Base-by-base conservation (phyloP, 129 eudicot species). In the Tagetes patula region DNA sequence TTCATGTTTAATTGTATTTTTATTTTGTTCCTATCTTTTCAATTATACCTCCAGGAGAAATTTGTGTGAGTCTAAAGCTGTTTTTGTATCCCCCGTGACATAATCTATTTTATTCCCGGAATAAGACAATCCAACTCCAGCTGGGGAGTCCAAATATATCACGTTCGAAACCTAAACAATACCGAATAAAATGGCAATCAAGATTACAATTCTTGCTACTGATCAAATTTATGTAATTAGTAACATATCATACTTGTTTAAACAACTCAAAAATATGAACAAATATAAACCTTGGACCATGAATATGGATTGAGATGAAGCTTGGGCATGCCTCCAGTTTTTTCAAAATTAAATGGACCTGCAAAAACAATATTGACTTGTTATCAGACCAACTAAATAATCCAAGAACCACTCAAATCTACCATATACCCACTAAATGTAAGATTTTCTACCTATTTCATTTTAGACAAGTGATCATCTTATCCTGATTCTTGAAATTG, bases 301-400 rank as follows among this genome's bases (percentile, higher is more conserved):
- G 91, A 73, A 75, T 86, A 83, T n/a, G 97, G 96, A 82, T 91
- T 91, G 76, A 84, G 89, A 83, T 88, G 96, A 74, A 91, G 84
- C 67, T 82, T 83, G 12, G 97, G 97, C 70, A 87, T 60, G 84
- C 89, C 79, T 67, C 80, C 86, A 1, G 88, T 67, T 78, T 85
- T 77, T 71, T 86, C 96, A 72, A 91, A 91, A 83, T 87, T 91
- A 80, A 91, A 91, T 5, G 97, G 97, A 75, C 97, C 97, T 91
- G 89, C 76, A 58, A 75, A 65, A 65, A 69, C 36, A 41, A 46
- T 46, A 59, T 38, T 34, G 20, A 4, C 5, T 54, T 67, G 74
- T 46, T 61, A 1, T 70, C 70, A 70, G 47, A 61, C 71, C 42
- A n/a, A 31, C 40, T 9, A 32, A 40, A 52, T 43, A 41, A 53